phyloP scores from a whole-genome alignment of 148 eudicot genomes.

The Fagopyrum tataricum region DNA sequence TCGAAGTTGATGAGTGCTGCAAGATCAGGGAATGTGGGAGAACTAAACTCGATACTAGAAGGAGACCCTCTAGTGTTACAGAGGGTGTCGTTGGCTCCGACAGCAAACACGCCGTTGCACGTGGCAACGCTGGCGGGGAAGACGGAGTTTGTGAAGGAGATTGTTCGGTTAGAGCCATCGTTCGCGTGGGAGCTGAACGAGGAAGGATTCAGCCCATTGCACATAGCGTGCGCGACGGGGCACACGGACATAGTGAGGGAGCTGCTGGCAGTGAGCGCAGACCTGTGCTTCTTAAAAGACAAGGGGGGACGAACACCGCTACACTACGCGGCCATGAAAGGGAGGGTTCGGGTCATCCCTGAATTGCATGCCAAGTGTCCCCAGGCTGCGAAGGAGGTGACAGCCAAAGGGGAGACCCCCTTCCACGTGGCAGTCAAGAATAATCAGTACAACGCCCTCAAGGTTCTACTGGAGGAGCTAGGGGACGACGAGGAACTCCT shows the following conservation, averaged over 20 bases:
- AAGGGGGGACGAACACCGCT: background rate
- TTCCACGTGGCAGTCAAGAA: background rate
- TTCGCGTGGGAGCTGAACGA: conserved; percentile 2
- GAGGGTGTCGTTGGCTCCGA: background rate
- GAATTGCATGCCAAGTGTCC: background rate
- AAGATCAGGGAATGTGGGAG: background rate
- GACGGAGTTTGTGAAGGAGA: conserved; percentile 1
- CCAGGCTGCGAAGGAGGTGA: background rate
- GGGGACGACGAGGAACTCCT: background rate
- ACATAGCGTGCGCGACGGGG: background rate
- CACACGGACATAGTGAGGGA: background rate
- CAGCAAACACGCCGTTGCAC: background rate
- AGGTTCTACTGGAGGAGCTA: background rate
- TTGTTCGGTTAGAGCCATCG: background rate
- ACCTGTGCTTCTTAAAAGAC: background rate
- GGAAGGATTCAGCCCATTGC: background rate
- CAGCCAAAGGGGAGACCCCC: background rate
- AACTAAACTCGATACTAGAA: background rate
- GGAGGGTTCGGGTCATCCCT: background rate
- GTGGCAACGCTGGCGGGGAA: background rate
- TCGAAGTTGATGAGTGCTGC: background rate
- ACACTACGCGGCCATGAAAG: background rate
- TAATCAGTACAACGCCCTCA: background rate
- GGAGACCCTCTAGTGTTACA: background rate
- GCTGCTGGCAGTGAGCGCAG: background rate